Conservation (phyloP, 192 early-diverging fungal species). For the Phycomyces nitens region DNA sequence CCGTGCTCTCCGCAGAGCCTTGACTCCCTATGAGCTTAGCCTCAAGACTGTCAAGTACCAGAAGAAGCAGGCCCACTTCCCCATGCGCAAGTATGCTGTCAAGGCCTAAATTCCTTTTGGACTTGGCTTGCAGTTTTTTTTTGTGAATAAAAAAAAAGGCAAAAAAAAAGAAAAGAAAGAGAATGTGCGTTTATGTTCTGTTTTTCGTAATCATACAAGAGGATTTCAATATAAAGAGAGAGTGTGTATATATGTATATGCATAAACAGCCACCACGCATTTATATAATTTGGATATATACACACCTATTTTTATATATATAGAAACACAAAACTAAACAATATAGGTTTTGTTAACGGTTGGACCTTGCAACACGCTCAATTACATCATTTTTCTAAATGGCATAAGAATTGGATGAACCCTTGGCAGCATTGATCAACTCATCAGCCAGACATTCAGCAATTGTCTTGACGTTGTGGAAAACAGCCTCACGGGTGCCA, state of each 20-base stretch:
- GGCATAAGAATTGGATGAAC: constrained; percentile 99
- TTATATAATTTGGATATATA: no score
- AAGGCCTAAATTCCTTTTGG: constrained; percentile 61
- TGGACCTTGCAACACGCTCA: constrained; percentile 80
- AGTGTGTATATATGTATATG: neutral
- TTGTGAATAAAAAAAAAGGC: neutral
- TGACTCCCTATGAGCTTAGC: constrained; percentile 78
- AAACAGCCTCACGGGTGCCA: constrained; percentile 95
- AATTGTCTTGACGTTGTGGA: constrained; percentile 99
- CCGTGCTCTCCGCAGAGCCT: constrained; percentile 92
- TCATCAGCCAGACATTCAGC: constrained; percentile 99
- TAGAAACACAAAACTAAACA: neutral
- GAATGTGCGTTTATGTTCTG: no score
- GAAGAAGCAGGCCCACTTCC: constrained; percentile 89
- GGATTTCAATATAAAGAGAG: neutral
- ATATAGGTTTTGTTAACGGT: neutral
- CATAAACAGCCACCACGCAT: no score
- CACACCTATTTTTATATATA: neutral
- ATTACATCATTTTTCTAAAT: constrained; percentile 99
- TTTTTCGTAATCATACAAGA: neutral
- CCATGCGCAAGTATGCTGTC: constrained; percentile 87
- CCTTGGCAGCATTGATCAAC: constrained; percentile 96
- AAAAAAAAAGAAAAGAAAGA: neutral
- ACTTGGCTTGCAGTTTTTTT: constrained; percentile 2
- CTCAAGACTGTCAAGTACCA: constrained; percentile 84